Evolutionary conservation across 2,329 filamentous ascomycete genomes (phyloP).

Genomic region (Aspergillus quadricinctus): DNA sequence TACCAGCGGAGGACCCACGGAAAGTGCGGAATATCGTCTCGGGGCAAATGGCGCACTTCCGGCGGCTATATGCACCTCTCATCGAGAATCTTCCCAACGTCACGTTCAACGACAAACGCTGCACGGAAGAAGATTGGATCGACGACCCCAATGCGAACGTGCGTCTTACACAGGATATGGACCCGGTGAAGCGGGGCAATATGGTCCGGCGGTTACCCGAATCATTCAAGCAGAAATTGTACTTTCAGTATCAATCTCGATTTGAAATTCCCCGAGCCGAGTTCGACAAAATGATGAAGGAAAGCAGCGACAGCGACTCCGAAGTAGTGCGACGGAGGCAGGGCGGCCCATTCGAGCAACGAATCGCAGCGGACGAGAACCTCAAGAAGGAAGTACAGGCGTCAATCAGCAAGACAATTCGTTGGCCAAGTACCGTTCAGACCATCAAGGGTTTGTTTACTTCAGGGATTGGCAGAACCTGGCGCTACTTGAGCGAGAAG

Average conservation of each 20-base stretch:
- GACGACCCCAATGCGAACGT: constrained; percentile 61
- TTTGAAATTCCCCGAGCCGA: constrained; percentile 79
- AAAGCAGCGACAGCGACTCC: constrained; percentile 63
- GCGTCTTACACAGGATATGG: constrained; percentile 81
- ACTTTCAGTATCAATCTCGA: constrained; percentile 92
- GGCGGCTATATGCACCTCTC: constrained; percentile 82
- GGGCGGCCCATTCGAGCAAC: constrained; percentile 78
- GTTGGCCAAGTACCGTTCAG: constrained; percentile 87
- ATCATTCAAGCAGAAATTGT: constrained; percentile 80
- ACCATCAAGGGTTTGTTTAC: constrained; percentile 80
- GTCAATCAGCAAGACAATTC: constrained; percentile 81
- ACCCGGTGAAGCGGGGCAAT: constrained; percentile 82
- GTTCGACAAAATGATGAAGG: constrained; percentile 79
- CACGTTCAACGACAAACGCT: constrained; percentile 63
- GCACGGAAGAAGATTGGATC: constrained; percentile 58
- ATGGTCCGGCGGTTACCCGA: constrained; percentile 92
- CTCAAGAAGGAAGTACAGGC: constrained; percentile 67
- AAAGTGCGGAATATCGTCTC: constrained; percentile 94
- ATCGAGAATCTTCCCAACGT: constrained; percentile 89
- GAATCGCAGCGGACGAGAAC: constrained; percentile 69
- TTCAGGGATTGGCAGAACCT: constrained; percentile 64
- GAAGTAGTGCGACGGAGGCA: constrained; percentile 66
- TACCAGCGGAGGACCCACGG: constrained; percentile 82
- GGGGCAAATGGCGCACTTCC: constrained; percentile 87
- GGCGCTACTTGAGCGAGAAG: constrained; percentile 81